A percentile compares a stretch with the other conserved stretches of the same genome.
These are phyloP conservation scores for Linum trigynum DNA, from an alignment of 345 rosid genomes.

Conservation along the genomic window DNA sequence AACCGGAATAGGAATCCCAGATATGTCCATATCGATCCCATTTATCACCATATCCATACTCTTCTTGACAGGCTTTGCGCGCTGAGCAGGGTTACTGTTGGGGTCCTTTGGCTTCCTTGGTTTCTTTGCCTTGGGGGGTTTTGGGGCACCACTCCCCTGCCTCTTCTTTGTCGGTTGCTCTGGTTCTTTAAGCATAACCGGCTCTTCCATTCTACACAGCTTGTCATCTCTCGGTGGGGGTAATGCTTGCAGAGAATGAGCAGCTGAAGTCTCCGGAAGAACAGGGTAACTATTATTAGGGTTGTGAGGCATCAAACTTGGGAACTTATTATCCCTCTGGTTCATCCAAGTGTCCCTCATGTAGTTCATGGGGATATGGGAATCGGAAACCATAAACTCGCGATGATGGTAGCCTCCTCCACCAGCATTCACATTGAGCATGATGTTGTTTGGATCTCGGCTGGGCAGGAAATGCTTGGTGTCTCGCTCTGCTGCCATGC, in stretches of 20 bases:
- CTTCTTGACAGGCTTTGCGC: slow-evolving; percentile 72
- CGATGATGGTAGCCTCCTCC: slow-evolving; percentile 40
- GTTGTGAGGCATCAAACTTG: slow-evolving; percentile 44
- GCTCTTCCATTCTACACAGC: slow-evolving; percentile 42
- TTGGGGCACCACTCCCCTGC: slow-evolving; percentile 38
- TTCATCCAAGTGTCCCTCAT: slow-evolving; percentile 56
- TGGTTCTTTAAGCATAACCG: slow-evolving; percentile 30
- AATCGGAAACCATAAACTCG: slow-evolving; percentile 46
- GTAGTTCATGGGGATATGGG: slow-evolving; percentile 54
- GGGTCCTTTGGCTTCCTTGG: slow-evolving; percentile 71
- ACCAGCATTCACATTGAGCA: slow-evolving; percentile 33
- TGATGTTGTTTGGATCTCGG: slow-evolving; percentile 47
- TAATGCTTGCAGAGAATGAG: slow-evolving; percentile 55
- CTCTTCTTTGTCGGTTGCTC: slow-evolving; percentile 49
- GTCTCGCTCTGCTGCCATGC: slow-evolving; percentile 52
- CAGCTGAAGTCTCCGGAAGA: slow-evolving; percentile 52
- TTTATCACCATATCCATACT: slow-evolving; percentile 71
- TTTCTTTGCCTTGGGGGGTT: slow-evolving; percentile 68
- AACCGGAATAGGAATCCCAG: slow-evolving; percentile 74
- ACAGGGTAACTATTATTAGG: slow-evolving; percentile 27
- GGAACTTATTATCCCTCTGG: slow-evolving; percentile 54
- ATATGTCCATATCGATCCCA: slow-evolving; percentile 82
- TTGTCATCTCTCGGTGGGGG: slow-evolving; percentile 52
- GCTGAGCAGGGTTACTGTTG: slow-evolving; percentile 32
- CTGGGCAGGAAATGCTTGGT: slow-evolving; percentile 59